These are phyloP conservation scores for Excoecaria cochinchinensis DNA, from an alignment of 345 rosid species.

Conservation along the genomic window DNA sequence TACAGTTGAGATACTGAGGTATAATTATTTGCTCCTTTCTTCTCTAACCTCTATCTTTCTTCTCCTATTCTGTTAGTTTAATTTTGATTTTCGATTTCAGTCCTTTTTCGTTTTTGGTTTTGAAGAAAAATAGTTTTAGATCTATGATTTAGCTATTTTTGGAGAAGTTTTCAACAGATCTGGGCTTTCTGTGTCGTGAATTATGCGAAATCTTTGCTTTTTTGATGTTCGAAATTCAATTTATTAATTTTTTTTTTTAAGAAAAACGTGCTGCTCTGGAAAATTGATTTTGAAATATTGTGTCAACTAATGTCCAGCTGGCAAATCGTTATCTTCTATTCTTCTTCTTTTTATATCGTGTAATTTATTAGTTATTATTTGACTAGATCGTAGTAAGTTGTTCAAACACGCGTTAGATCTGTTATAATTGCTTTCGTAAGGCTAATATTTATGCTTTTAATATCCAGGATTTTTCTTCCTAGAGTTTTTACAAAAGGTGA, in stretches of 20 bases:
- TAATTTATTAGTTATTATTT: conserved; percentile 5
- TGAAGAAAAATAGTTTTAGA: background rate
- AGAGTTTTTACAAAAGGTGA: background rate
- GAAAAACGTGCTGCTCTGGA: background rate
- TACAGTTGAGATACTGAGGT: conserved; percentile 31
- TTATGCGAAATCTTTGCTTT: background rate
- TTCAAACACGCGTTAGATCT: conserved; percentile 12
- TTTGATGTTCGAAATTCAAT: background rate
- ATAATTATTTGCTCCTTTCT: background rate
- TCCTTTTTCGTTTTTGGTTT: background rate
- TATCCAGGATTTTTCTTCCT: conserved; percentile 6
- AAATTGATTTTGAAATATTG: background rate
- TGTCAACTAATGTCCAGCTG: conserved; percentile 1
- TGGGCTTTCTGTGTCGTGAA: background rate
- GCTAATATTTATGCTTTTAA: background rate
- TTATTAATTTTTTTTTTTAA: background rate
- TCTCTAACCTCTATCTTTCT: background rate
- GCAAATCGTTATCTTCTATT: background rate
- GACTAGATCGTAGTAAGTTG: conserved; percentile 31
- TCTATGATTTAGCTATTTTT: background rate
- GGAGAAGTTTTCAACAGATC: background rate
- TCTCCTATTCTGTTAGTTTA: background rate
- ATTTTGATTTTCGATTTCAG: background rate
- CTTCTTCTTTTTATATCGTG: background rate
- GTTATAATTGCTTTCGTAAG: background rate